Base-by-base conservation (phyloP, 2,329 filamentous ascomycete species). In the Diaporthe citriasiana region DNA sequence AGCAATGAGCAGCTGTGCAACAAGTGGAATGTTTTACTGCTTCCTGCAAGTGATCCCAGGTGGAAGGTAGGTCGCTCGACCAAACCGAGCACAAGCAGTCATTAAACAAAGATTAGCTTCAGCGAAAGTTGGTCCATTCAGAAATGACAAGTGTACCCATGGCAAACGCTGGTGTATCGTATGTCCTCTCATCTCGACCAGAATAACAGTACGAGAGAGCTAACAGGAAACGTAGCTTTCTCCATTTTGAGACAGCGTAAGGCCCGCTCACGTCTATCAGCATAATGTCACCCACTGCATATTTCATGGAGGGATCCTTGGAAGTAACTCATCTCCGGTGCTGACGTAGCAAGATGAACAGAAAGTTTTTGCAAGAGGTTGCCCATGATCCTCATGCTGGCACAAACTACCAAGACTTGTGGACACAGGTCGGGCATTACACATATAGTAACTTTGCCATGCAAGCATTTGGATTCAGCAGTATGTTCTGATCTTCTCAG, bases 1-100 rank as follows among this genome's bases (percentile, higher is more conserved):
- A 65, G 59, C 19, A 47, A 65, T 25, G 59, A 65, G 25, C 59
- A 65, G 42, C 59, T 65, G 17, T 65, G 59, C 59, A 63, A 63
- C 15, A 47, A 47, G 15, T 47, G 59, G 59, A 47, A 63, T 47
- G 59, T 63, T 63, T 17, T 63, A 15, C 59, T 63, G 15, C 59
- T 63, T 63, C 40, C 59, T 30, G 59, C 59, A 17, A 63, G 59
- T 47, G 59, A 63, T 15, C 40, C 59, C 25, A 63, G 59, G 40
- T 63, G 59, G 59, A 63, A 47, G 59, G 59, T 45, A 15, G n/a
- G 40, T n/a, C 17, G 27, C 5, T 3, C 4, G 8, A 19, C 35
- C 27, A 4, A 22, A 25, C 7, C 13, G 30, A 30, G 38, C 38
- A 42, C 12, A 19, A 4, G 38, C 40, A 47, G 40, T 10, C 8